Conservation (phyloP, 2,329 filamentous ascomycete genomes). For the Metarhizium robertsii region DNA sequence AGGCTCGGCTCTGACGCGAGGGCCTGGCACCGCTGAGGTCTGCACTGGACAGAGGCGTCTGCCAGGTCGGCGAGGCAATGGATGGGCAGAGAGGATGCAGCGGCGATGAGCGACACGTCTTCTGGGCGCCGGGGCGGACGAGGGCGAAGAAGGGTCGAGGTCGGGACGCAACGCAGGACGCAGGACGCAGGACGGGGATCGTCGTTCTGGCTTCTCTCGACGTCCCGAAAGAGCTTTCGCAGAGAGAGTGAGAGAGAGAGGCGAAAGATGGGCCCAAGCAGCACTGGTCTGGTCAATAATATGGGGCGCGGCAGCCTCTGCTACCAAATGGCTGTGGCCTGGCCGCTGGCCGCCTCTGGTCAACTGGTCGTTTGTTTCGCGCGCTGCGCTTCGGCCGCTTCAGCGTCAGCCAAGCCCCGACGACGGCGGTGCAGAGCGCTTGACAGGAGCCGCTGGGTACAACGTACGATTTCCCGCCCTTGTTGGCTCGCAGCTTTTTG, state of each 20-base stretch:
- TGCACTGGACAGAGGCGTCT: neutral
- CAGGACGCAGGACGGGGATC: constrained; percentile 8
- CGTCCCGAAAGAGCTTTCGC: constrained; percentile 1
- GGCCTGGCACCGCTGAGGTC: neutral
- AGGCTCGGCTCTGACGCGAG: constrained; percentile 2
- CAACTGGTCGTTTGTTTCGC: neutral
- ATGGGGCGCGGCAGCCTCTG: neutral
- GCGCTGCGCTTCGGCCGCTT: constrained; percentile 3
- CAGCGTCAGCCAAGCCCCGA: constrained; percentile 4
- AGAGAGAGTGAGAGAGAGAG: neutral
- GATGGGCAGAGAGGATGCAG: neutral
- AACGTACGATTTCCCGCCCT: neutral
- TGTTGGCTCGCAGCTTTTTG: neutral
- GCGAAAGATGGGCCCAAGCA: neutral
- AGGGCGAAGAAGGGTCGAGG: constrained; percentile 10
- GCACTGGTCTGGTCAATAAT: neutral
- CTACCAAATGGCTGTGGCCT: too few species aligned
- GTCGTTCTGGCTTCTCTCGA: neutral
- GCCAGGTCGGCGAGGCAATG: neutral
- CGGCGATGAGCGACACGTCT: neutral
- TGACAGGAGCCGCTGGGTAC: neutral
- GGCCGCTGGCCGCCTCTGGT: neutral
- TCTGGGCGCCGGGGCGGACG: constrained; percentile 9
- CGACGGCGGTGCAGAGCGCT: constrained; percentile 2
- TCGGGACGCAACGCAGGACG: constrained; percentile 11